A percentile compares a stretch with the other conserved stretches of the same genome.
Evolutionary conservation across 202 grass and related monocot genomes (phyloP).

Genomic region (Schoenoplectus triqueter): DNA sequence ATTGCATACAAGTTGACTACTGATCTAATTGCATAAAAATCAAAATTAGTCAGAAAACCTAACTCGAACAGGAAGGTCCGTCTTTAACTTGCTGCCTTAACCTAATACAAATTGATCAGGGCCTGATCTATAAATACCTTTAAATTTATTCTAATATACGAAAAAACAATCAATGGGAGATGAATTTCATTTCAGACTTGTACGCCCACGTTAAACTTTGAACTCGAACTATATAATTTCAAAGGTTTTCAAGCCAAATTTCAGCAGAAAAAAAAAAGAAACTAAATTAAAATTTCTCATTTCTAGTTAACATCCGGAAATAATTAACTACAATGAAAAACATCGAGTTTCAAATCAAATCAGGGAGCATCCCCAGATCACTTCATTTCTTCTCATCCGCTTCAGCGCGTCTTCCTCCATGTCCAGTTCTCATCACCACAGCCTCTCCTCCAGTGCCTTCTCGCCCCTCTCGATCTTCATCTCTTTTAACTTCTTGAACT

Average conservation of each 20-base stretch:
- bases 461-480: background rate
- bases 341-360: slow-evolving; percentile 4
- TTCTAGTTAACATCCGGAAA: background rate
- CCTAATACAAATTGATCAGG: background rate
- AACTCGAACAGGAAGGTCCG: background rate
- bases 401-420: background rate
- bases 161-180: background rate
- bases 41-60: slow-evolving; percentile 7
- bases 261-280: background rate
- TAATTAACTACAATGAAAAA: background rate
- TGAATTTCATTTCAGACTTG: background rate
- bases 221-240: background rate
- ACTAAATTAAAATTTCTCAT: background rate
- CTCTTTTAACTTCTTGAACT: background rate
- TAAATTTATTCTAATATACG: background rate
- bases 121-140: background rate
- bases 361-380: background rate
- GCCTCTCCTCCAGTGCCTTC: background rate
- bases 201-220: background rate
- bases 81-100: background rate
- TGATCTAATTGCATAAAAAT: background rate
- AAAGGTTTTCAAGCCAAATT: background rate
- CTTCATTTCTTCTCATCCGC: background rate
- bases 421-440: no score
- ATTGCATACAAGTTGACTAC: background rate